phyloP scores from a whole-genome alignment of 352 stramenopile species.

The Halophytophthora polymorphica region DNA sequence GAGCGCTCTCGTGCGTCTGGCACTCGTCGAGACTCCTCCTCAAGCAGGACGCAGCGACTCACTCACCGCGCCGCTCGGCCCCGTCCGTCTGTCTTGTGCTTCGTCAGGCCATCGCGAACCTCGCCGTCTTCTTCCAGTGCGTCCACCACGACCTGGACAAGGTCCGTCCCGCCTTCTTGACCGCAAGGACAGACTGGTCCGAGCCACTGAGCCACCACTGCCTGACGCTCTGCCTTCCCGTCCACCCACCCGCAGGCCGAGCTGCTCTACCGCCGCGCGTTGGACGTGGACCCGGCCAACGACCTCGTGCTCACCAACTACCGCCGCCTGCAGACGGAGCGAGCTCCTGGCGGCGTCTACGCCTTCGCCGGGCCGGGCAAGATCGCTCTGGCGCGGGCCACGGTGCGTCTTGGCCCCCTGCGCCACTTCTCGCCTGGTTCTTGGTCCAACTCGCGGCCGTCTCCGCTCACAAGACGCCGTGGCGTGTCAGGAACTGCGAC shows the following conservation, averaged over 20 bases:
- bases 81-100: background rate
- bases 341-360: conserved; percentile 49
- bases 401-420: too few relatives aligned
- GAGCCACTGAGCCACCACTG: too few relatives aligned
- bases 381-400: conserved; percentile 35
- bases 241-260: conserved; percentile 33
- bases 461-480: background rate
- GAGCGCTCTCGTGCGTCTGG: conserved; percentile 38
- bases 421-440: too few relatives aligned
- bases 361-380: conserved; percentile 43
- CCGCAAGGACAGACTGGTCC: too few relatives aligned
- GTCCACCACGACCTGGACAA: conserved; percentile 58
- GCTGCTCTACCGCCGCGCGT: conserved; percentile 58
- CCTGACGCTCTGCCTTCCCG: background rate
- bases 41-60: background rate
- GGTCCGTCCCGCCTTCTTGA: background rate
- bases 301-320: conserved; percentile 62
- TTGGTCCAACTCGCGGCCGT: background rate
- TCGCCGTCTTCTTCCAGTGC: conserved; percentile 60
- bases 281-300: conserved; percentile 48
- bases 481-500: conserved; percentile 10
- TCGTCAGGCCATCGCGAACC: conserved; percentile 53
- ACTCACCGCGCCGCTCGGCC: background rate
- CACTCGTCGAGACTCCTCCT: background rate
- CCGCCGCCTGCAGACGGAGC: conserved; percentile 45